Percentiles rank a stretch among this genome's conserved stretches.
These are phyloP conservation scores for Cystobasidium sp. DNA, from an alignment of 1,284 basidiomycete species.

Conservation along the genomic window DNA sequence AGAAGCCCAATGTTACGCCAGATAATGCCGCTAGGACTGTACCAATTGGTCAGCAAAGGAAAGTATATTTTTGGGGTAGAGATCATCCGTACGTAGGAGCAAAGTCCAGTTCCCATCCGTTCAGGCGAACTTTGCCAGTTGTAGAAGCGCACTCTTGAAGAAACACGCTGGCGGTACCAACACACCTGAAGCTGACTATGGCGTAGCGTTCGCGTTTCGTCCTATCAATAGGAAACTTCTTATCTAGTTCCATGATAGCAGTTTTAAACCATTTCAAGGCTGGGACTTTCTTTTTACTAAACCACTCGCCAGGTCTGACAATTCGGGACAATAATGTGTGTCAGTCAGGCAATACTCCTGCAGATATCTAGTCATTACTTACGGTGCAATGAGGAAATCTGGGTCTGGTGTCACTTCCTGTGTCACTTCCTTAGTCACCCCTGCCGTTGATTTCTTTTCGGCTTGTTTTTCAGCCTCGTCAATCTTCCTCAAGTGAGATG, in stretches of 20 bases:
- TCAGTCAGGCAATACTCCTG: too few species aligned
- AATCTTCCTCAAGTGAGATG: not conserved
- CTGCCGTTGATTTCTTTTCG: slow-evolving; percentile 9
- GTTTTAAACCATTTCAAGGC: slow-evolving; percentile 11
- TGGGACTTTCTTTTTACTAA: slow-evolving; percentile 11
- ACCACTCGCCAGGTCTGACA: slow-evolving; percentile 14
- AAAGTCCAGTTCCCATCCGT: slow-evolving; percentile 35
- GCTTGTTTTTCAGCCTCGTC: too few species aligned
- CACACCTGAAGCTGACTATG: slow-evolving; percentile 26
- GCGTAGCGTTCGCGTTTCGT: slow-evolving; percentile 10
- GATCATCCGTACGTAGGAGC: slow-evolving; percentile 32
- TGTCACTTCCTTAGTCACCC: not conserved
- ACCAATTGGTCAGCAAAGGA: not conserved
- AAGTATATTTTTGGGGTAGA: not conserved
- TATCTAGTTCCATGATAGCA: slow-evolving; percentile 6
- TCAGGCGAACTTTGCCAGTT: slow-evolving; percentile 14
- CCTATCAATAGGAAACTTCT: not conserved
- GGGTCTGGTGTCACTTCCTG: not conserved
- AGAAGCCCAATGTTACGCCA: slow-evolving; percentile 32
- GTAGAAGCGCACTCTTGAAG: slow-evolving; percentile 2
- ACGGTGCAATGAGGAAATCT: slow-evolving; percentile 6
- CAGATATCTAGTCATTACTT: not conserved
- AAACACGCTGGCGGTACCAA: slow-evolving; percentile 26
- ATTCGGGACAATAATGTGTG: not conserved
- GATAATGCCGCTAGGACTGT: slow-evolving; percentile 33